phyloP scores from a whole-genome alignment of 2,329 filamentous ascomycete species.

The Aspergillus bombycis region DNA sequence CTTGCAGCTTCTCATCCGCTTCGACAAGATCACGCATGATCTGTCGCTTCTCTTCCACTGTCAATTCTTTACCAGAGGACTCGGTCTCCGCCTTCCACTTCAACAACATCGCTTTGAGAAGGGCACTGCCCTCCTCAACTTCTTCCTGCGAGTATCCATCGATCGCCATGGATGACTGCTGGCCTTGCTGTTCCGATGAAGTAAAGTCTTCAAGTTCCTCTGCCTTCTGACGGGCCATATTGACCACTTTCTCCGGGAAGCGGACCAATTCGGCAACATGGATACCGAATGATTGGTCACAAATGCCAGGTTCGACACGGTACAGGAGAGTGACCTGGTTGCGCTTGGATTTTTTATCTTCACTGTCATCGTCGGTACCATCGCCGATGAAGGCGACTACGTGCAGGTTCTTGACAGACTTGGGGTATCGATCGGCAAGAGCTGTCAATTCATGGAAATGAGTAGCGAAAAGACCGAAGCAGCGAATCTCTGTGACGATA shows the following conservation, averaged over 20 bases:
- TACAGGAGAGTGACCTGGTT: slow-evolving; percentile 91
- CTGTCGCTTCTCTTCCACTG: slow-evolving; percentile 74
- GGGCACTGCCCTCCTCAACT: slow-evolving; percentile 81
- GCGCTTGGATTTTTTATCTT: slow-evolving; percentile 58
- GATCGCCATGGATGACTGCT: slow-evolving; percentile 37
- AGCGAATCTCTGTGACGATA: slow-evolving; percentile 92
- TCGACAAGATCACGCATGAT: slow-evolving; percentile 79
- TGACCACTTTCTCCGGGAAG: slow-evolving; percentile 95
- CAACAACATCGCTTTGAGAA: slow-evolving; percentile 81
- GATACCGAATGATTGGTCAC: slow-evolving; percentile 97
- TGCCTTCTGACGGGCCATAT: slow-evolving; percentile 98
- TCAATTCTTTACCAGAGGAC: slow-evolving; percentile 62
- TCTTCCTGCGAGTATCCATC: slow-evolving; percentile 74
- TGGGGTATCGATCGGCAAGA: slow-evolving; percentile 77
- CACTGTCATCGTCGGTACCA: slow-evolving; percentile 48
- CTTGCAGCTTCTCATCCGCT: slow-evolving; percentile 66
- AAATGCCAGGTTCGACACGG: slow-evolving; percentile 93
- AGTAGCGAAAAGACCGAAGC: slow-evolving; percentile 92
- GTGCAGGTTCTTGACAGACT: slow-evolving; percentile 87
- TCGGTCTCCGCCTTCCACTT: slow-evolving; percentile 81
- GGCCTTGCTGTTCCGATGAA: slow-evolving; percentile 48
- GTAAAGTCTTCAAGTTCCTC: slow-evolving; percentile 95
- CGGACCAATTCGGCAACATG: slow-evolving; percentile 96
- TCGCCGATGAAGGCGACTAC: slow-evolving; percentile 88
- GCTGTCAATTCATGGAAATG: slow-evolving; percentile 98